Base-by-base conservation (phyloP, 768 basidiomycete species). In the Psilocybe cubensis region DNA sequence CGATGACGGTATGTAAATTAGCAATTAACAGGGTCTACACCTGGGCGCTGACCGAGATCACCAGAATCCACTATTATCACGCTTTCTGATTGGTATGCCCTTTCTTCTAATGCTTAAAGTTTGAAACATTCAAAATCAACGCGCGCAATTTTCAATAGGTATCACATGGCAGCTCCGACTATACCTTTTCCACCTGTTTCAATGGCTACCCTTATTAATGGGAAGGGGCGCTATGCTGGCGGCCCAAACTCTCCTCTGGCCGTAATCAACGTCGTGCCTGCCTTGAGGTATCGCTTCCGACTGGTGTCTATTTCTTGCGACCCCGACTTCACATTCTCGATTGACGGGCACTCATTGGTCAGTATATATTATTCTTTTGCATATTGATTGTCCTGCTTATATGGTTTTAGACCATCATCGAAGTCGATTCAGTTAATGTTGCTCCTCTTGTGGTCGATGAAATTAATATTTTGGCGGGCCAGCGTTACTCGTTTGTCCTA, bases 241-340 rank as follows among this genome's bases (percentile, higher is more conserved):
- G 74, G 74, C 2, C 70, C 79, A 7, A 49, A 61, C 0, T 61
- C 73, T 9, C 65, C 67, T 0, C 72, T 83, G 10, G 62, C 80
- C 0, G 73, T 79, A 1, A 65, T 81, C 12, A 73, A 62, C 8
- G 79, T 82, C 33, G 35, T 67, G 4, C 56, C 66, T 10, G 71
- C 72, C 33, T 66, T 69, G 40, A 70, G 76, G 5, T 82, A 83
- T 59, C 76, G 82, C 20, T 74, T 83, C 70, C 80, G 83, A n/a
- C 61, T 84, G 24, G 68, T 83, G 1, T 71, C 70, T 21, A 75
- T 81, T 25, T 72, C 77, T 7, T 84, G 83, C 57, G 75, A 79
- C 57, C 74, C 79, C 1, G 72, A 77, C 57, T 84, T 70, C 59
- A 44, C 55, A 2, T 79, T 79, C 56, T 77, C 78, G 1, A 77